These are phyloP conservation scores for Fusarium compactum DNA, from an alignment of 2,329 filamentous ascomycete species.

Conservation along the genomic window DNA sequence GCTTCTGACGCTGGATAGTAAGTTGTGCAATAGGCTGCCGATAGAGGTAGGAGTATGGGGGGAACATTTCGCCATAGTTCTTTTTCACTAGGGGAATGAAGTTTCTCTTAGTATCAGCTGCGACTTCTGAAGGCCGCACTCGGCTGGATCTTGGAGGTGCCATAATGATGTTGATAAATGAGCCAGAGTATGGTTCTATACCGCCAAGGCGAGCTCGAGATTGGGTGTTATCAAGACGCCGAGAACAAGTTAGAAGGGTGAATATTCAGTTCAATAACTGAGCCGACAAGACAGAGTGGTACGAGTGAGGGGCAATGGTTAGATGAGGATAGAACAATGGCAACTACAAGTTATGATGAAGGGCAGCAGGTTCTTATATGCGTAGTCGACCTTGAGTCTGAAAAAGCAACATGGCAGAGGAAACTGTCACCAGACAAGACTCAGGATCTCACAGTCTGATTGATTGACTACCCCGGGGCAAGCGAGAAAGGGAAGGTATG, in stretches of 20 bases:
- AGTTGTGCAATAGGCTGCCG: conserved; percentile 63
- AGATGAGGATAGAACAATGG: conserved; percentile 20
- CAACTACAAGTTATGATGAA: conserved; percentile 27
- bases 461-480: conserved; percentile 32
- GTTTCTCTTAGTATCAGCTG: conserved; percentile 77
- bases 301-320: conserved; percentile 26
- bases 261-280: conserved; percentile 5
- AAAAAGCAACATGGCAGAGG: conserved; percentile 45
- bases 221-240: conserved; percentile 14
- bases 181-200: conserved; percentile 9
- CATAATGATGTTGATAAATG: conserved; percentile 43
- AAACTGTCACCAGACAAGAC: conserved; percentile 39
- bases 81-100: conserved; percentile 75
- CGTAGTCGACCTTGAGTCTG: conserved; percentile 39
- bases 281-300: conserved; percentile 4
- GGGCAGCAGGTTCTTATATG: conserved; percentile 45
- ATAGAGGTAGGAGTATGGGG: conserved; percentile 70
- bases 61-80: conserved; percentile 66
- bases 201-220: background rate
- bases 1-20: conserved; percentile 52
- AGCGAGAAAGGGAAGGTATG: conserved; percentile 50
- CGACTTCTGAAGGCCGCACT: conserved; percentile 69
- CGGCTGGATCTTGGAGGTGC: conserved; percentile 51
- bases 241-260: conserved; percentile 9
- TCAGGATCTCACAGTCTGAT: conserved; percentile 36